These are phyloP conservation scores for Bipolaris oryzae DNA, from an alignment of 2,329 filamentous ascomycete genomes.

Conservation along the genomic window DNA sequence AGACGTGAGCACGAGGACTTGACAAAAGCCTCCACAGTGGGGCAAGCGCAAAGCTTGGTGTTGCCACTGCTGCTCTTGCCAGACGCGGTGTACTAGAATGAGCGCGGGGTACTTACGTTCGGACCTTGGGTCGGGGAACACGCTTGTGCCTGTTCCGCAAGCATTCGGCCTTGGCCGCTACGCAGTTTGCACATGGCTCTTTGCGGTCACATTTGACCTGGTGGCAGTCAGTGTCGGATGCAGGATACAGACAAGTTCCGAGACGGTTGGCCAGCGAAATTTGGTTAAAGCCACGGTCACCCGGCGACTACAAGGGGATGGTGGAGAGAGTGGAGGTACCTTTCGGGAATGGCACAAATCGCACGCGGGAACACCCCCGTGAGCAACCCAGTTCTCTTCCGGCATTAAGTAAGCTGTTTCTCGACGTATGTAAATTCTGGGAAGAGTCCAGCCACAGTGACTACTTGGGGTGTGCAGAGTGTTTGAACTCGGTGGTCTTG, in stretches of 20 bases:
- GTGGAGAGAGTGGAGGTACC: not conserved
- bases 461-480: conserved; percentile 1
- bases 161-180: conserved; percentile 33
- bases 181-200: conserved; percentile 42
- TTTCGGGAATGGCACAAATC: conserved; percentile 37
- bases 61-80: not conserved
- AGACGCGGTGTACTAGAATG: not conserved
- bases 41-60: not conserved
- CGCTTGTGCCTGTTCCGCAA: conserved; percentile 42
- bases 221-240: conserved; percentile 1
- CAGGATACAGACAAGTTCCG: not conserved
- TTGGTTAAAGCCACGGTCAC: no score
- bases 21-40: not conserved
- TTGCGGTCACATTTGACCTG: conserved; percentile 46
- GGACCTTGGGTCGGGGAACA: conserved; percentile 31
- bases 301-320: no score
- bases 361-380: conserved; percentile 41
- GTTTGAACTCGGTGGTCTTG: conserved; percentile 13
- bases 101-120: conserved; percentile 26
- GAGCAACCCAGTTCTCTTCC: conserved; percentile 41
- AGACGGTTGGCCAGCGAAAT: no score
- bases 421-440: not conserved
- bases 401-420: conserved; percentile 25
- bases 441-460: conserved; percentile 3
- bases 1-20: not conserved